These are phyloP conservation scores for Flaveria linearis DNA, from an alignment of 129 eudicot genomes.

Conservation along the genomic window DNA sequence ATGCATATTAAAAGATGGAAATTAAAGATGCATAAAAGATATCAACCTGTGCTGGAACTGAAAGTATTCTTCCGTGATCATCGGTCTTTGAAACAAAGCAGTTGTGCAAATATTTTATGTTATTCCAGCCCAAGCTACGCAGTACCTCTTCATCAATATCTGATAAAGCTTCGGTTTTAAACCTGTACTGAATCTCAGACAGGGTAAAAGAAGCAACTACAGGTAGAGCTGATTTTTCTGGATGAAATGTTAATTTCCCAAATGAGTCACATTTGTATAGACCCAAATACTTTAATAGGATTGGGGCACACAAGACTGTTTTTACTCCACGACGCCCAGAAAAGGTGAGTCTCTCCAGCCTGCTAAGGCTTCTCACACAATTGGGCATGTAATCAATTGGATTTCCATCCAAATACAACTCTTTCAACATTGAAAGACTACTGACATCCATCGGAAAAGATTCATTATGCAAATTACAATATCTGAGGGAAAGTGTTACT, in stretches of 20 bases:
- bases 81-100: neutral
- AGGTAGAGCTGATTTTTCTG: slow-evolving; percentile 7
- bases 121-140: slow-evolving; percentile 20
- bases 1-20: too few species aligned
- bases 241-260: slow-evolving; percentile 18
- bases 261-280: neutral
- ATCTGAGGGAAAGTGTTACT: slow-evolving; percentile 17
- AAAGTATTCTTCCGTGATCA: neutral
- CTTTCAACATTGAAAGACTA: slow-evolving; percentile 20
- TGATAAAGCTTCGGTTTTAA: slow-evolving; percentile 5
- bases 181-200: slow-evolving; percentile 17
- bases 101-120: neutral
- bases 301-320: slow-evolving; percentile 16
- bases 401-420: slow-evolving; percentile 13
- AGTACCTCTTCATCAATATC: slow-evolving; percentile 20
- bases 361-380: slow-evolving; percentile 19
- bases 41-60: slow-evolving; percentile 8
- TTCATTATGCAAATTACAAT: slow-evolving; percentile 19
- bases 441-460: slow-evolving; percentile 22
- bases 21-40: neutral
- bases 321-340: neutral
- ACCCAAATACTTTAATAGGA: neutral
- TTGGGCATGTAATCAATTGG: slow-evolving; percentile 31
- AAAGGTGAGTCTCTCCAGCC: neutral
- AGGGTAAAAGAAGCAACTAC: neutral